Percentiles rank a stretch among this genome's conserved stretches.
Evolutionary conservation across 495 filamentous ascomycete species (phyloP).

Genomic region (Ascodesmis nigricans): DNA sequence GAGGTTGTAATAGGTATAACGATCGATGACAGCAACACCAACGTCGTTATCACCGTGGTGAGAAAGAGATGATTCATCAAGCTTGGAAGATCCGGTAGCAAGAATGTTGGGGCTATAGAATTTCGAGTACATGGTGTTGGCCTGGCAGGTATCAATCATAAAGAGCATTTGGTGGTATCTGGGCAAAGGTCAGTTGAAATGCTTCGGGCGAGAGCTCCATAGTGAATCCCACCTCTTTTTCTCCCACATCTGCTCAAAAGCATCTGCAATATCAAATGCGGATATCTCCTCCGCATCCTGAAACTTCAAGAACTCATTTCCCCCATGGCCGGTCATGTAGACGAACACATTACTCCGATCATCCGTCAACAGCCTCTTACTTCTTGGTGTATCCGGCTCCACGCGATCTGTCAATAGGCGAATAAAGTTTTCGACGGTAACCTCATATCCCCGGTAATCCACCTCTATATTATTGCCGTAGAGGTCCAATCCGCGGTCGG

Average conservation of each 20-base stretch:
- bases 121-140: slow-evolving; percentile 96
- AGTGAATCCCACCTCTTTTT: slow-evolving; percentile 56
- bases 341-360: slow-evolving; percentile 89
- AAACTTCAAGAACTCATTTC: slow-evolving; percentile 97
- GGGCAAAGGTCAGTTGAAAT: slow-evolving; percentile 16
- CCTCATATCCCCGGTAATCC: slow-evolving; percentile 93
- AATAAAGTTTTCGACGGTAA: slow-evolving; percentile 98
- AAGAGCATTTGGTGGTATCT: slow-evolving; percentile 80
- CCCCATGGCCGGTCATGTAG: slow-evolving; percentile 97
- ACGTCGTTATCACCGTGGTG: slow-evolving; percentile 97
- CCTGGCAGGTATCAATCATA: slow-evolving; percentile 99
- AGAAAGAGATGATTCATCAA: slow-evolving; percentile 84
- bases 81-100: slow-evolving; percentile 78
- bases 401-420: slow-evolving; percentile 82
- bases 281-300: slow-evolving; percentile 96
- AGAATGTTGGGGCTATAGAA: slow-evolving; percentile 95
- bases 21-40: slow-evolving; percentile 91
- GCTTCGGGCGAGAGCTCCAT: too few relatives aligned
- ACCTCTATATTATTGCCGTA: slow-evolving; percentile 99
- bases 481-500: slow-evolving; percentile 80
- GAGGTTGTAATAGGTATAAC: slow-evolving; percentile 96
- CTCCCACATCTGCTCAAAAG: slow-evolving; percentile 99
- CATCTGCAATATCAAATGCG: slow-evolving; percentile 85
- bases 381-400: slow-evolving; percentile 76
- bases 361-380: slow-evolving; percentile 78